Percentiles rank a stretch among this genome's conserved stretches.
These are phyloP conservation scores for Moringa oleifera DNA, from an alignment of 345 rosid species.

Conservation along the genomic window DNA sequence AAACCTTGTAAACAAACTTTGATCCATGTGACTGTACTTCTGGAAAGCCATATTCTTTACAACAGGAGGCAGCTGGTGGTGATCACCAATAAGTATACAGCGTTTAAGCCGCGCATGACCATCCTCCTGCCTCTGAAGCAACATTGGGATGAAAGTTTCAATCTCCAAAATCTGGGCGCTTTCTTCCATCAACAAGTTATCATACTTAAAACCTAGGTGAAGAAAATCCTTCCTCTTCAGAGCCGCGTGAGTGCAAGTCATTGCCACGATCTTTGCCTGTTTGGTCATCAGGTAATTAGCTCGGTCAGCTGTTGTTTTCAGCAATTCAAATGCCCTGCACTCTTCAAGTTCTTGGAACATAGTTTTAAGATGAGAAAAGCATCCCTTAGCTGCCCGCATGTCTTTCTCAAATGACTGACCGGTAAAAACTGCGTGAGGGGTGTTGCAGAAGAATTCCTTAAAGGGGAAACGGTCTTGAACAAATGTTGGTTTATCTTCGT, in stretches of 20 bases:
- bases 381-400: conserved; percentile 93
- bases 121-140: conserved; percentile 98
- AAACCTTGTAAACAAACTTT: conserved; percentile 96
- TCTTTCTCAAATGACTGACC: conserved; percentile 90
- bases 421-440: conserved; percentile 69
- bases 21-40: conserved; percentile 99
- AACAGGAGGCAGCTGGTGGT: conserved; percentile 98
- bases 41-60: conserved; percentile 99
- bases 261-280: conserved; percentile 98
- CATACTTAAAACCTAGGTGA: conserved; percentile 94
- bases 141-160: conserved; percentile 98
- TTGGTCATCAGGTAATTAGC: conserved; percentile 97
- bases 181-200: conserved; percentile 98
- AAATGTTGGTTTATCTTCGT: conserved; percentile 66
- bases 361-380: conserved; percentile 87
- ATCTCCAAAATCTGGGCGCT: conserved; percentile 99
- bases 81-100: conserved; percentile 96
- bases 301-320: conserved; percentile 98
- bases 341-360: conserved; percentile 98
- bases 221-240: conserved; percentile 96
- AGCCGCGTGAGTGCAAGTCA: conserved; percentile 99
- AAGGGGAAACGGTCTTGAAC: conserved; percentile 87
- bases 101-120: conserved; percentile 97
- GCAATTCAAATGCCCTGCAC: conserved; percentile 98
- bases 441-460: conserved; percentile 81